phyloP scores from a whole-genome alignment of 345 rosid species.

The Adansonia digitata region DNA sequence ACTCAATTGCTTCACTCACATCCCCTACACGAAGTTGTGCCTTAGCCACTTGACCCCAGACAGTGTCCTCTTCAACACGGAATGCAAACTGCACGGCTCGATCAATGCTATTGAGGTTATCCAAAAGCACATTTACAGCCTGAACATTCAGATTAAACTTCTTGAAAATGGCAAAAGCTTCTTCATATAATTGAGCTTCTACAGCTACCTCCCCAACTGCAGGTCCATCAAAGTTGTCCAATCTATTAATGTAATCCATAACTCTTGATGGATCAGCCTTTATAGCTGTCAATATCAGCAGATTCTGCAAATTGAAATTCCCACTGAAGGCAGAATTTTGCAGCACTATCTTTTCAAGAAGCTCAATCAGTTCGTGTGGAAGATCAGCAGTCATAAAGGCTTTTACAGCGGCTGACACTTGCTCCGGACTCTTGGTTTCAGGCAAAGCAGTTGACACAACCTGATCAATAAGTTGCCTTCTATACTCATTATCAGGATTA shows the following conservation, averaged over 20 bases:
- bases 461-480: conserved; percentile 96
- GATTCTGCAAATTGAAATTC: conserved; percentile 89
- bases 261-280: conserved; percentile 96
- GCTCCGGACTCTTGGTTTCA: conserved; percentile 87
- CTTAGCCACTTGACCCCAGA: conserved; percentile 95
- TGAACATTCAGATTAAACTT: conserved; percentile 77
- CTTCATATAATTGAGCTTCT: conserved; percentile 82
- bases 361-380: conserved; percentile 77
- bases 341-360: conserved; percentile 92
- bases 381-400: conserved; percentile 87
- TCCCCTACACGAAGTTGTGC: conserved; percentile 93
- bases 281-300: conserved; percentile 90
- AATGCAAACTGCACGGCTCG: conserved; percentile 94
- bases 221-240: conserved; percentile 98
- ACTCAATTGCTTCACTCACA: conserved; percentile 93
- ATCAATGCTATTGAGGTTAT: conserved; percentile 64
- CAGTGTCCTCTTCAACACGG: conserved; percentile 94
- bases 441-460: conserved; percentile 96
- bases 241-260: conserved; percentile 93
- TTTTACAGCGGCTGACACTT: conserved; percentile 80
- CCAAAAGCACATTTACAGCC: conserved; percentile 68
- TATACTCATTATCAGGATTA: conserved; percentile 66
- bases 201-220: conserved; percentile 96
- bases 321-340: conserved; percentile 99
- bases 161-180: conserved; percentile 81